Evolutionary conservation across 2,329 filamentous ascomycete genomes (phyloP), one percentile per base, ranked within the genome.

Genomic region (Neonectria magnoliae): DNA sequence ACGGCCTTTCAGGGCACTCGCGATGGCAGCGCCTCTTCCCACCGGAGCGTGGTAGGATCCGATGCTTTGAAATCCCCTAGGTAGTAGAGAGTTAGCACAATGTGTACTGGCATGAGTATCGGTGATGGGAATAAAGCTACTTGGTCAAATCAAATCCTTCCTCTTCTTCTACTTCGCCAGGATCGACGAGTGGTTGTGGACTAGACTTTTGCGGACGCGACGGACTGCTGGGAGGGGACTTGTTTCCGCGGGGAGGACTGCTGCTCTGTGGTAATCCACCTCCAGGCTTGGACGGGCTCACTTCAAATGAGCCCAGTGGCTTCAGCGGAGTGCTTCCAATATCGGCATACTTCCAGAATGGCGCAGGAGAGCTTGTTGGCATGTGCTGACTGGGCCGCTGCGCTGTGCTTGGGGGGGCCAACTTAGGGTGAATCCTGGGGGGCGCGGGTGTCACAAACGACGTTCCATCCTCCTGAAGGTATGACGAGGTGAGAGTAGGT

Each of bases 341-440:
- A 69, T 94, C 91, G 44, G 91, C 90, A 78, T 92, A 96, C 77
- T 93, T 94, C 93, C 93, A 97, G 78, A 97, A 96, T 0, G 93
- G 92, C 1, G 93, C 93, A 0, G 93, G 93, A 33, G 91, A 94
- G 71, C 91, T 93, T 50, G 93, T 94, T 36, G 93, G 92, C 87
- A 95, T 93, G 77, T 93, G 93, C 74, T 94, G 91, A 75, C 91
- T 94, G 10, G 93, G 93, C 60, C 92, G 85, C 75, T 94, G 91
- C 5, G 91, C 89, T 6, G 93, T 95, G 73, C 91, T 94, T 0
- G 93, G 92, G 31, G 93, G 93, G 1, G 91, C 92, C 44, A 95
- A 85, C 70, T 87, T 88, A 31, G 93, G 92, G 66, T 92, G 88
- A 65, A 93, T 89, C 55, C 90, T 87, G 48, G 89, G 89, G 8